phyloP scores from a whole-genome alignment of 2,329 filamentous ascomycete genomes.

The Diaporthe velutina region DNA sequence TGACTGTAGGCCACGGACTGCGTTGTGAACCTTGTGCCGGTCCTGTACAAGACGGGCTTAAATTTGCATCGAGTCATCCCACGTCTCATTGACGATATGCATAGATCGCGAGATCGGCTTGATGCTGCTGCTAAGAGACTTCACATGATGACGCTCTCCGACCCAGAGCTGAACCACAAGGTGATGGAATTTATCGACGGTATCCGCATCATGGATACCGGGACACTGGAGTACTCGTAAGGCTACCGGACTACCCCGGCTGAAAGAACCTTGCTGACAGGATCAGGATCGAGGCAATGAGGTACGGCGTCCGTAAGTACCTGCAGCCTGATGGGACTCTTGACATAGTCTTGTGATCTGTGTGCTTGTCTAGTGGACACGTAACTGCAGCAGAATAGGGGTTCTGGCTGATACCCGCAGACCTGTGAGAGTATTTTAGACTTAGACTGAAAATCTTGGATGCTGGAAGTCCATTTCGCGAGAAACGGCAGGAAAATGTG shows the following conservation, averaged over 20 bases:
- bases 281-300: constrained; percentile 48
- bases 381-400: not conserved
- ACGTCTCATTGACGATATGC: constrained; percentile 33
- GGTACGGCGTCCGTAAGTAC: constrained; percentile 49
- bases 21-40: constrained; percentile 41
- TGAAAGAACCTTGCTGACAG: constrained; percentile 33
- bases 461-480: not conserved
- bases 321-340: constrained; percentile 50
- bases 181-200: constrained; percentile 48
- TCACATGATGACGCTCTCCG: constrained; percentile 26
- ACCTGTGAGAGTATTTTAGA: not conserved
- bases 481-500: not conserved
- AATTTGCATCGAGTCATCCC: constrained; percentile 29
- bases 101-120: constrained; percentile 37
- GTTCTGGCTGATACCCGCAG: not conserved
- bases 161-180: constrained; percentile 37
- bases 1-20: constrained; percentile 40
- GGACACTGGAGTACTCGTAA: constrained; percentile 51
- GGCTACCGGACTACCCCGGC: constrained; percentile 28
- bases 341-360: constrained; percentile 46
- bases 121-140: constrained; percentile 31
- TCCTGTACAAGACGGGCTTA: constrained; percentile 39
- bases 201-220: constrained; percentile 48
- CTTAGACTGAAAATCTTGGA: not conserved
- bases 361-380: constrained; percentile 22